These are phyloP conservation scores for Colletotrichum sp. DNA, from an alignment of 2,329 filamentous ascomycete species.

Conservation along the genomic window DNA sequence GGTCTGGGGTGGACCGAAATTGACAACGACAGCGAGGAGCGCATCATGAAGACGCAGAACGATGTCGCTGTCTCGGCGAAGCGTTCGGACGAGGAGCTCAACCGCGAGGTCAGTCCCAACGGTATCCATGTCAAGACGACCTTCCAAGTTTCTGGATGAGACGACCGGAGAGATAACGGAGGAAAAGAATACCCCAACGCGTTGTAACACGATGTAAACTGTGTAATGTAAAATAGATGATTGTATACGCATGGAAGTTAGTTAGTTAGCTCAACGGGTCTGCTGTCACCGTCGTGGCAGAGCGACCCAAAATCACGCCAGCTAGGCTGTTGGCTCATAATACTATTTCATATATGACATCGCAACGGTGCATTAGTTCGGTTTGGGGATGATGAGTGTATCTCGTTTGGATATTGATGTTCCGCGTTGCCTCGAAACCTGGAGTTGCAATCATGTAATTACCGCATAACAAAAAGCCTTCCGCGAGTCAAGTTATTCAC, in stretches of 20 bases:
- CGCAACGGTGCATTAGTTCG: not conserved
- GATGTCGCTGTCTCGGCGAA: not conserved
- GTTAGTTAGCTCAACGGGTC: not conserved
- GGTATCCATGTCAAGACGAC: not conserved
- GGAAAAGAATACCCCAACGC: not conserved
- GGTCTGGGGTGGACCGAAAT: slow-evolving; percentile 26
- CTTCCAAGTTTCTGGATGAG: not conserved
- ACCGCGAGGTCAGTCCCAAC: not conserved
- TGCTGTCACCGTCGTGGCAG: not conserved
- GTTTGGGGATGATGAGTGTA: not conserved
- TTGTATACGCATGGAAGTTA: not conserved
- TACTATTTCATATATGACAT: not conserved
- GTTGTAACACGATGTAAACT: not conserved
- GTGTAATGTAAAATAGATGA: not conserved
- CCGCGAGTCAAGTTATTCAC: not conserved
- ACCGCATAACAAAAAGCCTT: not conserved
- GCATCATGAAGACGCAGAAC: slow-evolving; percentile 14
- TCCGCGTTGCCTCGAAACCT: not conserved
- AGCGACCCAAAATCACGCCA: not conserved
- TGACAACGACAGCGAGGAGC: slow-evolving; percentile 25
- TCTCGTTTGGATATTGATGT: not conserved
- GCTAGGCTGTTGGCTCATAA: not conserved
- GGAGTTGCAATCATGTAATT: not conserved
- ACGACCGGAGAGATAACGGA: not conserved
- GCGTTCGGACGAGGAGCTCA: not conserved